phyloP scores from a whole-genome alignment of 345 rosid species.

The Rhodomyrtus tomentosa region DNA sequence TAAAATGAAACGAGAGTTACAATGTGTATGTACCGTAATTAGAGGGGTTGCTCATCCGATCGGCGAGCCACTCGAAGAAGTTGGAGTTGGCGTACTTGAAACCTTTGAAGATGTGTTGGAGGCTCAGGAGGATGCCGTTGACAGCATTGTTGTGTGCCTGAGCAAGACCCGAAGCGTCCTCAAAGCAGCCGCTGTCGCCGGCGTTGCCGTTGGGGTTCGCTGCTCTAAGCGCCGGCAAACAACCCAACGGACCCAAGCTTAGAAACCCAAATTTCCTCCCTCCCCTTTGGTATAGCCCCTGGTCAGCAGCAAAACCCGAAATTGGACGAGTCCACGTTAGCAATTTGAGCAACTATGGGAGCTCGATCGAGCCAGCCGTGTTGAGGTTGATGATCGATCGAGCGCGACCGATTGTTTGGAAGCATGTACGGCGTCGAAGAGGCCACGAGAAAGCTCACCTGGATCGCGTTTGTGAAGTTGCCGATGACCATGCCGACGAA shows the following conservation, averaged over 20 bases:
- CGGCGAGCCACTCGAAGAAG: conserved; percentile 24
- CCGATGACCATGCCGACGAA: conserved; percentile 40
- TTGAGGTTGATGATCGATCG: not conserved
- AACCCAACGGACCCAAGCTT: conserved; percentile 35
- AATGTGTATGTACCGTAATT: conserved; percentile 15
- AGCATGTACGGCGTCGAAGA: not conserved
- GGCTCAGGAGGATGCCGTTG: conserved; percentile 14
- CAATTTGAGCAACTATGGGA: not conserved
- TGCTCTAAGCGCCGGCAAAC: conserved; percentile 35
- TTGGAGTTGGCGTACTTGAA: conserved; percentile 34
- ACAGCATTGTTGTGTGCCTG: conserved; percentile 33
- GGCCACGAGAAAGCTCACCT: conserved; percentile 11
- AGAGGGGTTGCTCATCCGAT: conserved; percentile 23
- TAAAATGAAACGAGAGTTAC: too few relatives aligned
- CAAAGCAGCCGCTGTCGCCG: conserved; percentile 25
- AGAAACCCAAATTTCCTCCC: conserved; percentile 41
- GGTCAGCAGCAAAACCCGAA: not conserved
- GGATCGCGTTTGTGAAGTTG: conserved; percentile 34
- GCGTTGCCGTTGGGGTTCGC: conserved; percentile 13
- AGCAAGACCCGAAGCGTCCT: conserved; percentile 35
- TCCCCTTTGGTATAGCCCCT: conserved; percentile 34
- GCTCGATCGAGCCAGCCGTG: too few relatives aligned
- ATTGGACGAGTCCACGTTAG: not conserved
- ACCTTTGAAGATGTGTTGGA: conserved; percentile 14
- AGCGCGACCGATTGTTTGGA: not conserved